phyloP scores from a whole-genome alignment of 1,284 basidiomycete genomes.

The Rhizoctonia solani region DNA sequence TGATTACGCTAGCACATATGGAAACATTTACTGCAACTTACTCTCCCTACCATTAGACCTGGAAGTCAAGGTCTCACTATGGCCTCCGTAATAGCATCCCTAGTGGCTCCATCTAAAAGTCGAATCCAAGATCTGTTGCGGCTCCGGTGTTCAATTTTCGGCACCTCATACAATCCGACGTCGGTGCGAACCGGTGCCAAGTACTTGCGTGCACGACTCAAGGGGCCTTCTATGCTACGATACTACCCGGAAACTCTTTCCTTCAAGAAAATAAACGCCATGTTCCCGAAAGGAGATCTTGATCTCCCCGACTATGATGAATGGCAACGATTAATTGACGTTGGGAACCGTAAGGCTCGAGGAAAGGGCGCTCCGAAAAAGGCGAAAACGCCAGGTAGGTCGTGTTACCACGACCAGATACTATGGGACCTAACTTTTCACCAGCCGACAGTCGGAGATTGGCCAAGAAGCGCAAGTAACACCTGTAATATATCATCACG shows the following conservation, averaged over 20 bases:
- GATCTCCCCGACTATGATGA: slow-evolving; percentile 67
- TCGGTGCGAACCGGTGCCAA: slow-evolving; percentile 80
- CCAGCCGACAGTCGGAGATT: slow-evolving; percentile 43
- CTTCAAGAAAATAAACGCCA: slow-evolving; percentile 55
- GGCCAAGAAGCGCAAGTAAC: slow-evolving; percentile 36
- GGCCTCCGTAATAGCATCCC: slow-evolving; percentile 20
- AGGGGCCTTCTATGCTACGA: slow-evolving; percentile 74
- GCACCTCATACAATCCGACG: slow-evolving; percentile 81
- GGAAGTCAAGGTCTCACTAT: neutral
- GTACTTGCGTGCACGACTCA: slow-evolving; percentile 74
- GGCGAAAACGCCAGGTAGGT: slow-evolving; percentile 67
- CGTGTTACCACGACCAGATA: slow-evolving; percentile 4
- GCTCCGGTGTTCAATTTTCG: slow-evolving; percentile 73
- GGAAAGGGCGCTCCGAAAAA: slow-evolving; percentile 82
- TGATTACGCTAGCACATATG: neutral
- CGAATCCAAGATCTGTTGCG: slow-evolving; percentile 59
- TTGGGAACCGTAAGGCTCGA: slow-evolving; percentile 67
- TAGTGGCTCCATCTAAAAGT: slow-evolving; percentile 27
- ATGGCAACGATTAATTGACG: slow-evolving; percentile 65
- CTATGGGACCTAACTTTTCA: slow-evolving; percentile 8
- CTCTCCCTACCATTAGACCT: neutral
- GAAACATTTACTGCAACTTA: neutral
- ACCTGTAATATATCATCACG: neutral
- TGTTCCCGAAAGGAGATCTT: slow-evolving; percentile 51
- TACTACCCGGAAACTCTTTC: slow-evolving; percentile 71